A percentile compares a stretch with the other conserved stretches of the same genome.
phyloP scores from a whole-genome alignment of 176 grass and related monocot genomes.

The Ensete ventricosum region DNA sequence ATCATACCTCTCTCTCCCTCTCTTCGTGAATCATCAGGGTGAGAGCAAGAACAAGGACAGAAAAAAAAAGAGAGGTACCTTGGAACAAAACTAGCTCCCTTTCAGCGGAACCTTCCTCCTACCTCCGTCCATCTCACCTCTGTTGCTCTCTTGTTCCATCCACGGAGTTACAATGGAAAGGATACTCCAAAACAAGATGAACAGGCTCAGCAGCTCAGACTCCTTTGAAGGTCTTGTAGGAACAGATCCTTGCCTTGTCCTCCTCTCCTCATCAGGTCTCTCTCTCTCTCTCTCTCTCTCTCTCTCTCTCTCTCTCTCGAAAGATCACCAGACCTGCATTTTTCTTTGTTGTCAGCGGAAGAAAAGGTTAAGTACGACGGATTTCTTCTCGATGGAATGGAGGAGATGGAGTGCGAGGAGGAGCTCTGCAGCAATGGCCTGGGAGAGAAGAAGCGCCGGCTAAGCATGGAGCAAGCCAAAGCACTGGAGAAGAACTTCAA shows the following conservation, averaged over 20 bases:
- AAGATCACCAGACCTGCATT: not conserved
- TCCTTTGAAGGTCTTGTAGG: not conserved
- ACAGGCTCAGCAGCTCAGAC: conserved; percentile 12
- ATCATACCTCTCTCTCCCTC: not conserved
- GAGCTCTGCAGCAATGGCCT: not conserved
- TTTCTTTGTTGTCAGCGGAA: not conserved
- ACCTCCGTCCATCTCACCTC: not conserved
- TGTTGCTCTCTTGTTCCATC: not conserved
- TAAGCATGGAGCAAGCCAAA: conserved; percentile 42
- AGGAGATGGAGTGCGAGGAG: conserved; percentile 29
- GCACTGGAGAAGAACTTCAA: conserved; percentile 53
- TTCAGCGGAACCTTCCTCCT: not conserved
- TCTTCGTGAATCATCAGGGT: not conserved
- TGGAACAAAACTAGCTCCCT: not conserved
- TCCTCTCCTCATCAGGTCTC: not conserved
- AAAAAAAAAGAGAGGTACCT: not conserved
- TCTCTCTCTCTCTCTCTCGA: not conserved
- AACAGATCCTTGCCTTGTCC: not conserved
- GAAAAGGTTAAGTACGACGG: not conserved
- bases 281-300: not conserved
- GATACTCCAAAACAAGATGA: not conserved
- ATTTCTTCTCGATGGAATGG: conserved; percentile 7
- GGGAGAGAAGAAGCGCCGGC: conserved; percentile 49
- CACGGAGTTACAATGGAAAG: not conserved
- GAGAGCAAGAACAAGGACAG: not conserved